These are phyloP conservation scores for Aschersonia sp. DNA, from an alignment of 2,329 filamentous ascomycete genomes.

Conservation along the genomic window DNA sequence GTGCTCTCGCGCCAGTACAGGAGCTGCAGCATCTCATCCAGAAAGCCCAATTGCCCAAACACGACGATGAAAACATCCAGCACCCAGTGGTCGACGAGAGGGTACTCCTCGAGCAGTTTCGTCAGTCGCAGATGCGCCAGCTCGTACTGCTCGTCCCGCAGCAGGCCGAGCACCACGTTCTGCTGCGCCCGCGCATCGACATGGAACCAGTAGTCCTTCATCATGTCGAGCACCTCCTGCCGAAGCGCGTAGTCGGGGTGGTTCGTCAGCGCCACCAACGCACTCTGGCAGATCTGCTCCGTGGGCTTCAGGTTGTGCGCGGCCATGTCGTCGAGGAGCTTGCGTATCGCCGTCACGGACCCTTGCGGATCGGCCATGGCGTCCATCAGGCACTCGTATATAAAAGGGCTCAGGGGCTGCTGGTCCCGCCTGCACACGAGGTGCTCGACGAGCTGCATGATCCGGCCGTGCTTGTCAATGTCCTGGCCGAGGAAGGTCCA, in stretches of 20 bases:
- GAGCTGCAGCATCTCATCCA: constrained; percentile 62
- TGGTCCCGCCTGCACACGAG: constrained; percentile 42
- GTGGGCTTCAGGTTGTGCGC: constrained; percentile 46
- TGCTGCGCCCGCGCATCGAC: constrained; percentile 43
- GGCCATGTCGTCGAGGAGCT: constrained; percentile 61
- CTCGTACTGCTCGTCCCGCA: constrained; percentile 75
- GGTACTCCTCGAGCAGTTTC: constrained; percentile 42
- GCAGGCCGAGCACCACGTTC: constrained; percentile 54
- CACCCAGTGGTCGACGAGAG: constrained; percentile 53
- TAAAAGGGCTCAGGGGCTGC: constrained; percentile 31
- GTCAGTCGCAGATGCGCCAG: constrained; percentile 59
- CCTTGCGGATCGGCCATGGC: constrained; percentile 55
- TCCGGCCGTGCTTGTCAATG: constrained; percentile 13
- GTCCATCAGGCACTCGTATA: constrained; percentile 64
- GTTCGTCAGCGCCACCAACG: constrained; percentile 57
- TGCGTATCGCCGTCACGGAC: constrained; percentile 46
- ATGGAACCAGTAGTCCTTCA: constrained; percentile 53
- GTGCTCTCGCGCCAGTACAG: constrained; percentile 37
- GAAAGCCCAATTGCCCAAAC: constrained; percentile 55
- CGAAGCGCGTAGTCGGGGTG: constrained; percentile 78
- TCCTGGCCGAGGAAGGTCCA: constrained; percentile 7
- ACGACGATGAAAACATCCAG: constrained; percentile 64
- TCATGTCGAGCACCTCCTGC: constrained; percentile 53
- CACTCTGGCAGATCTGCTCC: constrained; percentile 52
- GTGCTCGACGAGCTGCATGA: constrained; percentile 34